Conservation (phyloP, 2,329 filamentous ascomycete species). For the Xylaria sp. region DNA sequence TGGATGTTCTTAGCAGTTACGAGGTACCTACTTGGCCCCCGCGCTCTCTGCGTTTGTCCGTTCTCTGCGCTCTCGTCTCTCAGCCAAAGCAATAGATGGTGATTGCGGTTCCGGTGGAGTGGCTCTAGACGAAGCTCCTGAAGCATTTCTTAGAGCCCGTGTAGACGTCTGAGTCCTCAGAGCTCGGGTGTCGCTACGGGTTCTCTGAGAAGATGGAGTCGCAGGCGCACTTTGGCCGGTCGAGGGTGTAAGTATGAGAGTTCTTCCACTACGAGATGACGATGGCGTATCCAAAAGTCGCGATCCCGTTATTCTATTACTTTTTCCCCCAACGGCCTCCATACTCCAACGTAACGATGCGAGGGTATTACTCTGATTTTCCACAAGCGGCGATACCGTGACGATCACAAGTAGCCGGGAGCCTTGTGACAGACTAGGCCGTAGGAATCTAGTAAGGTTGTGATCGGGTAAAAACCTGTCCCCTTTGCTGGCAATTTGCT, state of each 20-base stretch:
- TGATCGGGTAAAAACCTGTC: conserved; percentile 90
- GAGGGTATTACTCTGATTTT: conserved; percentile 63
- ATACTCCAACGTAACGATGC: conserved; percentile 27
- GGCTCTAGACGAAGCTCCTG: neutral
- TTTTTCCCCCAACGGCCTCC: neutral
- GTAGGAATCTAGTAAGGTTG: conserved; percentile 90
- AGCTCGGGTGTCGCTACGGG: too few relatives aligned
- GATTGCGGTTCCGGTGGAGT: neutral
- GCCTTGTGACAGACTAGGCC: conserved; percentile 90
- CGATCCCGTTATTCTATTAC: neutral
- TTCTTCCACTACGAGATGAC: too few relatives aligned
- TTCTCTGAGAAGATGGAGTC: too few relatives aligned
- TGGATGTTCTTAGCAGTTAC: too few relatives aligned
- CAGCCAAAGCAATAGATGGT: neutral
- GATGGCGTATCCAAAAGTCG: too few relatives aligned
- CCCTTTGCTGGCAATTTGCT: conserved; percentile 79
- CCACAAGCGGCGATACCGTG: conserved; percentile 89
- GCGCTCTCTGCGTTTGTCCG: too few relatives aligned
- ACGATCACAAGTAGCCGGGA: conserved; percentile 98
- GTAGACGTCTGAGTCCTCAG: too few relatives aligned
- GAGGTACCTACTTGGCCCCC: too few relatives aligned
- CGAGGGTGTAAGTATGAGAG: too few relatives aligned
- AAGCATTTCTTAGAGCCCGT: too few relatives aligned
- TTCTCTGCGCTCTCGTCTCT: neutral
- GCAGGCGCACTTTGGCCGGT: too few relatives aligned